These are phyloP conservation scores for Vitis rotundifolia DNA, from an alignment of 164 flowering plant species.

Conservation along the genomic window DNA sequence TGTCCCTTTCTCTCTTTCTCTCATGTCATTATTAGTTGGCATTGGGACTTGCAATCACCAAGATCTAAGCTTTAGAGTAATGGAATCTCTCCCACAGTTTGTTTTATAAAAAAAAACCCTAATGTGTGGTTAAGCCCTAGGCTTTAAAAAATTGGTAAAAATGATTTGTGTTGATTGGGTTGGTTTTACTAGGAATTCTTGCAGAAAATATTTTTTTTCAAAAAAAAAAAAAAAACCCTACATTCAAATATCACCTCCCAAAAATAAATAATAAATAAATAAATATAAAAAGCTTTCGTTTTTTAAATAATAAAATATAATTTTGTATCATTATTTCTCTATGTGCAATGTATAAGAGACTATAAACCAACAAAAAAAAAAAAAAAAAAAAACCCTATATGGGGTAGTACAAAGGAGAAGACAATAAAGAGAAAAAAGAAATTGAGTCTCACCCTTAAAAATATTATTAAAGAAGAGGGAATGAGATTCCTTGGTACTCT, in stretches of 20 bases:
- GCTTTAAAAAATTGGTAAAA: conserved; percentile 19
- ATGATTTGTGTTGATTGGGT: conserved; percentile 44
- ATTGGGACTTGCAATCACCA: conserved; percentile 54
- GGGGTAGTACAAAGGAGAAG: conserved; percentile 31
- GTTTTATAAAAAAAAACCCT: conserved; percentile 24
- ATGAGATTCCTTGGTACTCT: conserved; percentile 32
- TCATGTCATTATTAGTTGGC: conserved; percentile 67
- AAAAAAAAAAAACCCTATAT: background rate
- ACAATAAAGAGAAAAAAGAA: conserved; percentile 18
- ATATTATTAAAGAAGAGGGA: conserved; percentile 15
- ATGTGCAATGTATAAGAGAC: conserved; percentile 16
- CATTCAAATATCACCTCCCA: background rate
- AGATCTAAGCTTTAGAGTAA: conserved; percentile 46
- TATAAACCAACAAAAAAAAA: background rate
- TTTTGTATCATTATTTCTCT: background rate
- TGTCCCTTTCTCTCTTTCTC: conserved; percentile 24
- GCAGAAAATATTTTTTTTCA: too few species aligned
- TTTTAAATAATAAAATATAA: background rate
- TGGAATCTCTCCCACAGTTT: conserved; percentile 39
- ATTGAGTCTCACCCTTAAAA: conserved; percentile 3
- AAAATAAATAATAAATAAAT: background rate
- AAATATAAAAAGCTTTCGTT: background rate
- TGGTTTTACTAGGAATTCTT: conserved; percentile 23
- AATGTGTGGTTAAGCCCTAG: conserved; percentile 17
- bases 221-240: background rate